Conservation (phyloP, 169 alveolate species). For the Neospora caninum region DNA sequence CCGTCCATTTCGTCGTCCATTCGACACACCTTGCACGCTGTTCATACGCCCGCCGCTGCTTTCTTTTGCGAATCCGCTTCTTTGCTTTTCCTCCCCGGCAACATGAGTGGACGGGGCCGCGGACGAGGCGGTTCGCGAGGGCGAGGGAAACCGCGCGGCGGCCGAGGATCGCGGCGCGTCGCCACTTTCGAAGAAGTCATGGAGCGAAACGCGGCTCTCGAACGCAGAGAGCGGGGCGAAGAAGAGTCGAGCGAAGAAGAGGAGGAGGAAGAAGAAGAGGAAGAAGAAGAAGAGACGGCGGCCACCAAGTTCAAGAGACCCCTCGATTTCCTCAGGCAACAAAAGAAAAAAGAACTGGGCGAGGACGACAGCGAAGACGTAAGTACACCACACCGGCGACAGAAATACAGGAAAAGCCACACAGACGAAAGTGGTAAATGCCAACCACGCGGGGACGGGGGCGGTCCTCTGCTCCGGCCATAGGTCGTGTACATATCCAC, state of each 20-base stretch:
- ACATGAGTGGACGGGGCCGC: background rate
- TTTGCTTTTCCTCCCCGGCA: background rate
- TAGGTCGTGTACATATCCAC: no score
- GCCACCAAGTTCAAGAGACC: background rate
- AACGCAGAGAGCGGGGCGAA: background rate
- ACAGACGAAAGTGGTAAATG: no score
- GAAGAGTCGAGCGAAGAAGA: background rate
- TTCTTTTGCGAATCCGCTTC: background rate
- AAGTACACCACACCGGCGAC: background rate
- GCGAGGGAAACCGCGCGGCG: conserved; percentile 1
- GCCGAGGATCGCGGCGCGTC: background rate
- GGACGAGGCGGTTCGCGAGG: background rate
- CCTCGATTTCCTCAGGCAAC: conserved; percentile 17
- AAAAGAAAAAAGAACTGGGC: background rate
- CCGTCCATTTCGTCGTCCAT: background rate
- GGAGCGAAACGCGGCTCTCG: background rate
- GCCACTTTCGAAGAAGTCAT: background rate
- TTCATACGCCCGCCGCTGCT: background rate
- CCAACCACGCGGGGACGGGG: no score
- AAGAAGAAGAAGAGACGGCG: background rate
- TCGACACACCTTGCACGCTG: background rate
- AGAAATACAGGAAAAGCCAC: no score
- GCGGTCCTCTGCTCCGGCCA: no score
- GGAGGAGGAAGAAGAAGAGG: background rate
- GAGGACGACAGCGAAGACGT: background rate